phyloP scores from a whole-genome alignment of 2,329 filamentous ascomycete species.

The Scedosporium apiospermum region DNA sequence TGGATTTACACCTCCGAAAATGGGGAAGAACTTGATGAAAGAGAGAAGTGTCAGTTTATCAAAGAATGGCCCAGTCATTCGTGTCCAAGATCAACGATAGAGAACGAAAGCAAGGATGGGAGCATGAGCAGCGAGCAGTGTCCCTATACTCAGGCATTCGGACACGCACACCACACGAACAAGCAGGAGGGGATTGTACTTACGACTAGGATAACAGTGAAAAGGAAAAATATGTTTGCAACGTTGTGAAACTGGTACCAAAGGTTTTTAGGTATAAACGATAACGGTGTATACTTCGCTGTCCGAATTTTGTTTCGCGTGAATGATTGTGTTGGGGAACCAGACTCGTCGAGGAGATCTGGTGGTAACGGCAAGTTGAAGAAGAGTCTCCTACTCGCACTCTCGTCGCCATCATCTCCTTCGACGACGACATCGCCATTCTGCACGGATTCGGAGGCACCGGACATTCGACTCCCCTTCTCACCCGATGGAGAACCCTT shows the following conservation, averaged over 20 bases:
- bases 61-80: too few species aligned
- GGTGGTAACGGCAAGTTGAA: slow-evolving; percentile 78
- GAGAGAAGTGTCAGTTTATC: background rate
- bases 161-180: background rate
- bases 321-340: slow-evolving; percentile 59
- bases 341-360: slow-evolving; percentile 70
- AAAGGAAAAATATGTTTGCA: slow-evolving; percentile 96
- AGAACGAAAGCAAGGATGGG: background rate
- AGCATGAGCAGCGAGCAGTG: background rate
- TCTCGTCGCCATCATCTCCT: slow-evolving; percentile 27
- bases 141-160: background rate
- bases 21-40: slow-evolving; percentile 70
- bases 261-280: slow-evolving; percentile 92
- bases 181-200: slow-evolving; percentile 25
- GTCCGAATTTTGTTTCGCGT: slow-evolving; percentile 95
- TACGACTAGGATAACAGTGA: slow-evolving; percentile 89
- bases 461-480: slow-evolving; percentile 50
- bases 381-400: slow-evolving; percentile 54
- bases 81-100: too few species aligned
- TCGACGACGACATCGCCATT: slow-evolving; percentile 15
- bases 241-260: slow-evolving; percentile 99
- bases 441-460: slow-evolving; percentile 21
- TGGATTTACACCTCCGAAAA: slow-evolving; percentile 87
- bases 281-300: slow-evolving; percentile 91
- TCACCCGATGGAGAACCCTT: slow-evolving; percentile 52